Percentiles rank a stretch among this genome's conserved stretches.
These are phyloP conservation scores for Ilyonectria robusta DNA, from an alignment of 2,329 filamentous ascomycete genomes.

Conservation along the genomic window DNA sequence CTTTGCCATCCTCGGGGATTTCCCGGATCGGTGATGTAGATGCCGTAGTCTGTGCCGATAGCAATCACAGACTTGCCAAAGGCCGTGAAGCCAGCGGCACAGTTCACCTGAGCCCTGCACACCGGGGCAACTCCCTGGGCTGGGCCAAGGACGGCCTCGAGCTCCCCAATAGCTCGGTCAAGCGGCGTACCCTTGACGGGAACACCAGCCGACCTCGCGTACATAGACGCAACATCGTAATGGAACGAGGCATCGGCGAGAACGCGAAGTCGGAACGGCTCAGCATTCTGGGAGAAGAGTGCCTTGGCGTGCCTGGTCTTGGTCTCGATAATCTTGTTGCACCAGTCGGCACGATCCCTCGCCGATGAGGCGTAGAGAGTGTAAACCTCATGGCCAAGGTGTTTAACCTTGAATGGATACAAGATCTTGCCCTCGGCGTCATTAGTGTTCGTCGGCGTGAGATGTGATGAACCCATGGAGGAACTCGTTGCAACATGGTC, in stretches of 20 bases:
- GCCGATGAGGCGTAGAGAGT: slow-evolving; percentile 87
- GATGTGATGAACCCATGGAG: slow-evolving; percentile 68
- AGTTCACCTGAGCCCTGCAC: slow-evolving; percentile 90
- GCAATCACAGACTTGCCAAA: slow-evolving; percentile 90
- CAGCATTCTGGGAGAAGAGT: slow-evolving; percentile 91
- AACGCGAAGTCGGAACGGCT: slow-evolving; percentile 92
- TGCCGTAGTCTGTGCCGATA: slow-evolving; percentile 94
- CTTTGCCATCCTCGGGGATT: slow-evolving; percentile 93
- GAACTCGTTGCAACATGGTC: slow-evolving; percentile 78
- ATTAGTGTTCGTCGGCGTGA: slow-evolving; percentile 64
- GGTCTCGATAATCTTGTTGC: slow-evolving; percentile 91
- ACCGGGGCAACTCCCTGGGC: slow-evolving; percentile 81
- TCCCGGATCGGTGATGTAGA: slow-evolving; percentile 89
- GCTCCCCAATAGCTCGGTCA: slow-evolving; percentile 89
- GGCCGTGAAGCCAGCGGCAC: slow-evolving; percentile 89
- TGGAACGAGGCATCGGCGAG: slow-evolving; percentile 94
- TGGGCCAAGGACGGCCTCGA: slow-evolving; percentile 83
- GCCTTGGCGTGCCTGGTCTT: slow-evolving; percentile 95
- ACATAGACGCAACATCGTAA: slow-evolving; percentile 75
- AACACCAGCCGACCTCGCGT: slow-evolving; percentile 75
- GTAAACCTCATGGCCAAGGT: slow-evolving; percentile 93
- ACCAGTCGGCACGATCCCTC: slow-evolving; percentile 88
- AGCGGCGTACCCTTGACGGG: slow-evolving; percentile 92
- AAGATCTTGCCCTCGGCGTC: slow-evolving; percentile 87
- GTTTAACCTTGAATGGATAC: slow-evolving; percentile 96